Evolutionary conservation across 257 asterid genomes (phyloP).

Genomic region (Knoxia roxburghii): DNA sequence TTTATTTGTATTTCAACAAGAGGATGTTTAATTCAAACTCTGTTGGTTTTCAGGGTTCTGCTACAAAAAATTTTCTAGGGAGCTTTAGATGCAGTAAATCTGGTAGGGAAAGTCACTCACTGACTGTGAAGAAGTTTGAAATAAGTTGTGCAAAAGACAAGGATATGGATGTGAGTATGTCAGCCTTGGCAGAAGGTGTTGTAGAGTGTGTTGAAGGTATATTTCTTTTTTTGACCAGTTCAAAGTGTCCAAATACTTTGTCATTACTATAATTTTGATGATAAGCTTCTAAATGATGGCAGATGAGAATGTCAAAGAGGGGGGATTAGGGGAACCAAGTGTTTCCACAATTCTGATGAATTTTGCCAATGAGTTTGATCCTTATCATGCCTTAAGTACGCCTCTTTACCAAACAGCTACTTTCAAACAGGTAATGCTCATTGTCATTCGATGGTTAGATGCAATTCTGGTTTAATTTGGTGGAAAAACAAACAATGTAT

Average conservation of each 20-base stretch:
- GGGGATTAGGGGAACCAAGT: slow-evolving; percentile 41
- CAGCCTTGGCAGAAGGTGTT: slow-evolving; percentile 40
- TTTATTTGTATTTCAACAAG: neutral
- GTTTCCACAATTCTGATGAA: slow-evolving; percentile 86
- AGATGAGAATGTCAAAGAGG: slow-evolving; percentile 32
- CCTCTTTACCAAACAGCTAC: slow-evolving; percentile 99
- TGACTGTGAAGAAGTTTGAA: slow-evolving; percentile 31
- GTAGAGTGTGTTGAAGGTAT: slow-evolving; percentile 48
- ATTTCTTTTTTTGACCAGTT: neutral
- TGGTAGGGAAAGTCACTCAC: slow-evolving; percentile 23
- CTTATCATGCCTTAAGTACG: slow-evolving; percentile 77
- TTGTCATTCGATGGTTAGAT: neutral
- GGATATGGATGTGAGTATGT: slow-evolving; percentile 51
- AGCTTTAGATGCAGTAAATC: slow-evolving; percentile 27
- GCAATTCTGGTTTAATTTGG: neutral
- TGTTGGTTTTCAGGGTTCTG: slow-evolving; percentile 37
- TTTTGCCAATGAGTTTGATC: slow-evolving; percentile 79
- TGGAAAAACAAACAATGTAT: neutral
- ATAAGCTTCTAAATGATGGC: slow-evolving; percentile 17
- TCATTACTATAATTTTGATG: neutral
- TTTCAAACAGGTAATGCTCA: slow-evolving; percentile 74
- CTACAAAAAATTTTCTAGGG: slow-evolving; percentile 27
- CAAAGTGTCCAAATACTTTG: no score
- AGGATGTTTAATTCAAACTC: slow-evolving; percentile 1
- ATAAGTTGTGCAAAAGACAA: slow-evolving; percentile 43